Percentiles rank a stretch among this genome's conserved stretches.
These are phyloP conservation scores for Mycena alexandri DNA, from an alignment of 768 basidiomycete genomes.

Conservation along the genomic window DNA sequence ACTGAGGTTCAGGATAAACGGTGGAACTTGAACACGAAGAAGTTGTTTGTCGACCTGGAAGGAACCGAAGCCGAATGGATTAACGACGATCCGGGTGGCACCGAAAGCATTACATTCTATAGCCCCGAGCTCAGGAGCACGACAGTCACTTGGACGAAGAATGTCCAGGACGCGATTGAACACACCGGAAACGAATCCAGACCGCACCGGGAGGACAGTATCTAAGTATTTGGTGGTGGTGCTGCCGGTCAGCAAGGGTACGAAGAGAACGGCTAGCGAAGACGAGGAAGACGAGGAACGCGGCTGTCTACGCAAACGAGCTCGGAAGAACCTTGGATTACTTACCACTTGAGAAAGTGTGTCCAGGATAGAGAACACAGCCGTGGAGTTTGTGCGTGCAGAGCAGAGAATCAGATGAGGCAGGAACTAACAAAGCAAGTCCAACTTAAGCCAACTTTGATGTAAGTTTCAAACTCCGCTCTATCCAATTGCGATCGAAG, in stretches of 20 bases:
- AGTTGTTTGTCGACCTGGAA: conserved; percentile 16
- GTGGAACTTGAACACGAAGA: not conserved
- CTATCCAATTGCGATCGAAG: no score
- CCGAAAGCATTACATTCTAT: conserved; percentile 15
- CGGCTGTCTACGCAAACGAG: no score
- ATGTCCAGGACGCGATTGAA: not conserved
- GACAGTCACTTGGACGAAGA: conserved; percentile 10
- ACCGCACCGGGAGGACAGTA: conserved; percentile 14
- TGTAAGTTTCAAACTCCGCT: no score
- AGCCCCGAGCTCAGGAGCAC: conserved; percentile 4
- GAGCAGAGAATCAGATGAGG: no score
- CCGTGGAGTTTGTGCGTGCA: no score
- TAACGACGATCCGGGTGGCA: not conserved
- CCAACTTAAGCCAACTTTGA: no score
- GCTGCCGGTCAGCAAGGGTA: conserved; percentile 1
- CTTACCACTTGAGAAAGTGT: no score
- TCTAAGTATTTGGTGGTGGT: conserved; percentile 27
- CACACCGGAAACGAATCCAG: conserved; percentile 18
- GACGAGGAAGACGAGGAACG: no score
- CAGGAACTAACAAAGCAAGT: no score
- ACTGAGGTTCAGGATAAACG: not conserved
- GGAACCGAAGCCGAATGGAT: conserved; percentile 30
- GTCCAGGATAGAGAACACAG: no score
- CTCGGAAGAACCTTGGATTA: no score
- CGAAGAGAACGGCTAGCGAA: no score